Base-by-base conservation (phyloP, 2,329 filamentous ascomycete genomes). In the Trichoderma breve region DNA sequence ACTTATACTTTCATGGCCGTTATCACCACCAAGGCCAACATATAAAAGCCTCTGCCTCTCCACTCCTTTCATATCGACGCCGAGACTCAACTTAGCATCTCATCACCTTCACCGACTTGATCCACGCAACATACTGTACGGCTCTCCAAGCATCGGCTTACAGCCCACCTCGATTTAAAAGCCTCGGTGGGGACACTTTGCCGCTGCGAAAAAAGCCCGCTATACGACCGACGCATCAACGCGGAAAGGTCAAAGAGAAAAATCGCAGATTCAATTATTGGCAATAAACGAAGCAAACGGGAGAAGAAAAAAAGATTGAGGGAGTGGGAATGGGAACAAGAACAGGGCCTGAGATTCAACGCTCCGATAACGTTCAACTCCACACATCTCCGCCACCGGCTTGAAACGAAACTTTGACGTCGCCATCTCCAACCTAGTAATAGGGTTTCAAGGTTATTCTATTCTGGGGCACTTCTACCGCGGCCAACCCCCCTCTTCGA, bases 91-190 rank as follows among this genome's bases (percentile, higher is more conserved):
- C 18, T 32, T 32, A 3, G 55, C 55, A 60, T 34, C 30, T 63
- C 24, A 30, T 43, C 36, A 14, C 28, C 28, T 60, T 39, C 12
- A 63, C 60, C 58, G 24, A 24, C 60, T 43, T 11, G 57, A 24
- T 28, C 6, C 21, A 63, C 34, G 24, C 60, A n/a, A 47, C 28
- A 24, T 14, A 26, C 21, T 14, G n/a, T 3, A 39, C 30, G 21
- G n/a, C 14, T 36, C 32, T 26, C 58, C n/a, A 47, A 30, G 61
- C 47, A 53, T 32, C 26, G 26, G 61, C 61, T 51, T 51, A 64
- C 61, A 64, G 39, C 61, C 61, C 61, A 64, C 61, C 39, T n/a
- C 39, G 61, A 24, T 65, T 28, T 24, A 65, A 65, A 65, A 65
- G 62, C 62, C 62, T 65, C 62, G 62, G 62, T 65, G 62, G 62